Conservation (phyloP, 805 yeast species). For the Wickerhamomyces mucosus region DNA sequence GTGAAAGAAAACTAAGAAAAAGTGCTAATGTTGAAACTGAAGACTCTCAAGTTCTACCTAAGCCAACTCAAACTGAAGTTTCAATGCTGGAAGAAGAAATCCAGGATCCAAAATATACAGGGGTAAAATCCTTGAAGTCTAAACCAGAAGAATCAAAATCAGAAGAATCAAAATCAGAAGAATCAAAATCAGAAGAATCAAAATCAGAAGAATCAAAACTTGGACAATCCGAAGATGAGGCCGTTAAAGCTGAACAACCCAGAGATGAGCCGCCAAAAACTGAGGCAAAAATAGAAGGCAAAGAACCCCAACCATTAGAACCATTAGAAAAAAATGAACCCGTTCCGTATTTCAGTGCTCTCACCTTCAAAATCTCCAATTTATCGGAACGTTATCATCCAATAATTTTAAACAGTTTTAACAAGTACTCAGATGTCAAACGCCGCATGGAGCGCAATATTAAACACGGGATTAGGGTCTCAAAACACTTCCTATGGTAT, state of each 20-base stretch:
- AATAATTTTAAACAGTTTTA: slow-evolving; percentile 57
- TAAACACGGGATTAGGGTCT: slow-evolving; percentile 47
- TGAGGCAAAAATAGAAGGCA: slow-evolving; percentile 13
- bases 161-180: slow-evolving; percentile 9
- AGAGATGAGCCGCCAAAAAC: not conserved
- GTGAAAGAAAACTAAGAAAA: slow-evolving; percentile 15
- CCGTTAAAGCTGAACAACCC: slow-evolving; percentile 5
- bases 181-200: slow-evolving; percentile 10
- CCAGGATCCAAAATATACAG: slow-evolving; percentile 3
- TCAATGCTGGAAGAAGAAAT: no score
- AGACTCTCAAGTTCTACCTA: slow-evolving; percentile 11
- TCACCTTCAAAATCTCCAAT: slow-evolving; percentile 56
- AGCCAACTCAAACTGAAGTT: no score
- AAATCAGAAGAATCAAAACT: slow-evolving; percentile 2
- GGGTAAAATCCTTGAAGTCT: no score
- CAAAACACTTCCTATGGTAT: slow-evolving; percentile 70
- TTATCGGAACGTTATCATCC: slow-evolving; percentile 59
- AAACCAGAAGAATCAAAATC: slow-evolving; percentile 4
- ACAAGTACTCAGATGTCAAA: slow-evolving; percentile 45
- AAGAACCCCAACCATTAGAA: slow-evolving; percentile 4
- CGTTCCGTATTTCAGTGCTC: slow-evolving; percentile 39
- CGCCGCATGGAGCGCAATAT: slow-evolving; percentile 53
- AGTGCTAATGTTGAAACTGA: slow-evolving; percentile 8
- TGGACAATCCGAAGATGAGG: slow-evolving; percentile 6
- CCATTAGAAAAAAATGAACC: slow-evolving; percentile 22